phyloP scores from a whole-genome alignment of 1,284 basidiomycete species.

The Heterobasidion annosum region DNA sequence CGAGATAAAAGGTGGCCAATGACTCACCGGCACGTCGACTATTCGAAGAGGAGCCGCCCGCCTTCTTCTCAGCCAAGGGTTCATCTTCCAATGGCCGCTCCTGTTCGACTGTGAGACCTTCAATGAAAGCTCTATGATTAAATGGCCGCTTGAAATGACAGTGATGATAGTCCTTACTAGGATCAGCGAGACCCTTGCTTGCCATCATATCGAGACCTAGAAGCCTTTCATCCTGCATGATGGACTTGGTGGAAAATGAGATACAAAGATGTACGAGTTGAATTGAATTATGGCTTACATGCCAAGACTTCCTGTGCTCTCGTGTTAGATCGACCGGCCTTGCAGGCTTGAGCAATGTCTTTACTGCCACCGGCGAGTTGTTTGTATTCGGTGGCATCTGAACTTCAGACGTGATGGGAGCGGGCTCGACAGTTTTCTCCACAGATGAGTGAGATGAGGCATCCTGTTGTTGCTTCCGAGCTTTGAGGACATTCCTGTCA shows the following conservation, averaged over 20 bases:
- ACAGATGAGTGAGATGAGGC: not conserved
- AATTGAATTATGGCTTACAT: not conserved
- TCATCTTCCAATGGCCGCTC: no score
- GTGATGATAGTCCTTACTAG: not conserved
- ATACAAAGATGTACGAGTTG: not conserved
- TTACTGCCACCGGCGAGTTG: not conserved
- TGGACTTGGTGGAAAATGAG: not conserved
- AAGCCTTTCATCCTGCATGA: not conserved
- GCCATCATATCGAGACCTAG: not conserved
- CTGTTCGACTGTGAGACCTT: no score
- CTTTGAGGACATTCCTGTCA: conserved; percentile 34
- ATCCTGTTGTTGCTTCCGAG: conserved; percentile 22
- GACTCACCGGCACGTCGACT: no score
- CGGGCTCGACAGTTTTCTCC: not conserved
- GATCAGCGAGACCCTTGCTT: not conserved
- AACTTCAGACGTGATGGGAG: not conserved
- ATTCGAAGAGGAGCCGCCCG: no score
- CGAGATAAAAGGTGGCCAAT: no score
- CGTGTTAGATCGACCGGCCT: not conserved
- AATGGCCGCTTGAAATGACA: not conserved
- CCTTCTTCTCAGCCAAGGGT: no score
- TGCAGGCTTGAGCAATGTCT: not conserved
- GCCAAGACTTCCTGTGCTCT: not conserved
- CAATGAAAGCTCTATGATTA: no score
- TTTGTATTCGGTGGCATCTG: not conserved